These are phyloP conservation scores for Circinella umbellata DNA, from an alignment of 371 early-diverging fungal genomes.

Conservation along the genomic window DNA sequence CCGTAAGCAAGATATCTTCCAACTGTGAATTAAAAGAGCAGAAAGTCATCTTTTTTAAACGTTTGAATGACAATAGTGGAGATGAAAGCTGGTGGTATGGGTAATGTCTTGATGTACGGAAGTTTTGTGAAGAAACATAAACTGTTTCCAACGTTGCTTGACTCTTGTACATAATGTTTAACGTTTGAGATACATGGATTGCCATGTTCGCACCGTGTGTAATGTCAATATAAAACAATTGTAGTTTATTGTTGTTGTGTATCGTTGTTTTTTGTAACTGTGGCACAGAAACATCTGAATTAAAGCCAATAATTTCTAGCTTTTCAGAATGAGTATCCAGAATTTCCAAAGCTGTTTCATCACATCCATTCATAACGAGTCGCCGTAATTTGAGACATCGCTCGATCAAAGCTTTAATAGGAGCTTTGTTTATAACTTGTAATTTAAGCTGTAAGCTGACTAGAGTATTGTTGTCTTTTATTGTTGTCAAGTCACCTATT, in stretches of 20 bases:
- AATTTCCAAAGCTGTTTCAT: neutral
- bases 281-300: neutral
- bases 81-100: neutral
- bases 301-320: neutral
- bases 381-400: conserved; percentile 1
- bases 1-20: too few species aligned
- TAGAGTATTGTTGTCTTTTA: neutral
- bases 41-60: neutral
- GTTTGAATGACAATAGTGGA: neutral
- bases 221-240: neutral
- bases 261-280: neutral
- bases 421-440: neutral
- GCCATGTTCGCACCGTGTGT: neutral
- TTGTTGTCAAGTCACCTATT: neutral
- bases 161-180: neutral
- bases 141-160: neutral
- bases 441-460: neutral
- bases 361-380: neutral
- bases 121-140: neutral
- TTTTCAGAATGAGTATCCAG: neutral
- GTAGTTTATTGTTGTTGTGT: neutral
- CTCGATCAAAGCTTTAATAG: neutral
- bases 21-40: neutral
- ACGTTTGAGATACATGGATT: neutral
- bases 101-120: neutral